A percentile compares a stretch with the other conserved stretches of the same genome.
phyloP scores from a whole-genome alignment of 2,329 filamentous ascomycete genomes.

The Aspergillus fumigatus region DNA sequence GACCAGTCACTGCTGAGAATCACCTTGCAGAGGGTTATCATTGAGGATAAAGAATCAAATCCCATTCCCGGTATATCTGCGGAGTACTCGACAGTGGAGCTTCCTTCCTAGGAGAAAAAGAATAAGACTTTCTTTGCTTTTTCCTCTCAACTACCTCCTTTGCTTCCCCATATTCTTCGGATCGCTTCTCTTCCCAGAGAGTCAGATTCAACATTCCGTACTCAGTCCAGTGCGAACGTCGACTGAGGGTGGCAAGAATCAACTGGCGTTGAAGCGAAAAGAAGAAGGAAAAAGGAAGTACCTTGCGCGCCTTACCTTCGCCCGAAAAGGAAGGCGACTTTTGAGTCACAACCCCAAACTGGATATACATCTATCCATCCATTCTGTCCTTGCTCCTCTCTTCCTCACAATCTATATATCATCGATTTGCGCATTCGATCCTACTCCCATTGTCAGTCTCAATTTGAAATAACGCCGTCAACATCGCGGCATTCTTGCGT shows the following conservation, averaged over 20 bases:
- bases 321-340: not conserved
- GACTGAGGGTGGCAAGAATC: too few species aligned
- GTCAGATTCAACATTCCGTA: not conserved
- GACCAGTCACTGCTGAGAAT: not conserved
- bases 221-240: too few species aligned
- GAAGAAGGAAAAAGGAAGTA: not conserved
- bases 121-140: not conserved
- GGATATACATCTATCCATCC: not conserved
- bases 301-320: not conserved
- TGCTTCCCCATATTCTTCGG: not conserved
- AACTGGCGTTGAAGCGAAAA: not conserved
- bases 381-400: not conserved
- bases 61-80: not conserved
- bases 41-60: not conserved
- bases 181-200: not conserved
- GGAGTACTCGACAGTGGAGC: not conserved
- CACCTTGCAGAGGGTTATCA: conserved; percentile 12
- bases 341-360: not conserved
- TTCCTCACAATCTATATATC: not conserved
- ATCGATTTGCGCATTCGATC: not conserved
- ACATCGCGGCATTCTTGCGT: conserved; percentile 6
- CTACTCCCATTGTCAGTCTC: not conserved
- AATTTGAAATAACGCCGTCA: not conserved
- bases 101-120: not conserved
- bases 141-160: not conserved